A percentile compares a stretch with the other conserved stretches of the same genome.
Conservation (phyloP, 768 basidiomycete genomes). For the Neoboletus brunneissimus region DNA sequence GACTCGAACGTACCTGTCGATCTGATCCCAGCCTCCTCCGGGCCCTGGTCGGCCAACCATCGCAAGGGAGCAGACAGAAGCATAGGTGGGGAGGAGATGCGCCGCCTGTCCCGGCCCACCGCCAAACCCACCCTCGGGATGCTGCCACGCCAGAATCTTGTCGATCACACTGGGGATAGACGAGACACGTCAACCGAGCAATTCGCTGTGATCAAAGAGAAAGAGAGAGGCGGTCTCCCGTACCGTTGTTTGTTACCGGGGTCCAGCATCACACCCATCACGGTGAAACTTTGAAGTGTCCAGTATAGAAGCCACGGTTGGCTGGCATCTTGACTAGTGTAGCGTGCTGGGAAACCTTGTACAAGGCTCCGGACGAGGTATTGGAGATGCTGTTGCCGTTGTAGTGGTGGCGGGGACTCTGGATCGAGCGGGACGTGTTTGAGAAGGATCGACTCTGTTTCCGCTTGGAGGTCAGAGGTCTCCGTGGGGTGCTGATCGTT, state of each 20-base stretch:
- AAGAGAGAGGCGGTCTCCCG: not conserved
- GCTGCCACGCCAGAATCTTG: conserved; percentile 79
- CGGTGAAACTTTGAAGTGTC: conserved; percentile 81
- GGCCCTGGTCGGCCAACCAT: conserved; percentile 74
- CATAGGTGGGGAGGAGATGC: conserved; percentile 89
- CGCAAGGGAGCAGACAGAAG: conserved; percentile 78
- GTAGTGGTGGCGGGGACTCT: conserved; percentile 39
- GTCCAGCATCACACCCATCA: conserved; percentile 77
- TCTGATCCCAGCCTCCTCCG: conserved; percentile 81
- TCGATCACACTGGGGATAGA: conserved; percentile 58
- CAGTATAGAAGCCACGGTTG: conserved; percentile 96
- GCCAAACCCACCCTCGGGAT: conserved; percentile 85
- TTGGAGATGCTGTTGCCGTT: conserved; percentile 67
- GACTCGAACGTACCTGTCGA: conserved; percentile 58
- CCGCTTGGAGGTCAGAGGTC: conserved; percentile 59
- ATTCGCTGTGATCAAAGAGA: not conserved
- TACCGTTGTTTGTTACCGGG: conserved; percentile 74
- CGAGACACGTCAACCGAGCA: not conserved
- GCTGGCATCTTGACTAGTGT: conserved; percentile 86
- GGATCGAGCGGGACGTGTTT: conserved; percentile 45
- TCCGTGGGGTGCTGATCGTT: conserved; percentile 59
- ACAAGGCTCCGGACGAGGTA: conserved; percentile 70
- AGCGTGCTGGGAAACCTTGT: conserved; percentile 79
- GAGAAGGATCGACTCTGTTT: conserved; percentile 65
- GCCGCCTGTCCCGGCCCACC: conserved; percentile 89